phyloP scores from a whole-genome alignment of 768 basidiomycete species.

The Artomyces pyxidatus region DNA sequence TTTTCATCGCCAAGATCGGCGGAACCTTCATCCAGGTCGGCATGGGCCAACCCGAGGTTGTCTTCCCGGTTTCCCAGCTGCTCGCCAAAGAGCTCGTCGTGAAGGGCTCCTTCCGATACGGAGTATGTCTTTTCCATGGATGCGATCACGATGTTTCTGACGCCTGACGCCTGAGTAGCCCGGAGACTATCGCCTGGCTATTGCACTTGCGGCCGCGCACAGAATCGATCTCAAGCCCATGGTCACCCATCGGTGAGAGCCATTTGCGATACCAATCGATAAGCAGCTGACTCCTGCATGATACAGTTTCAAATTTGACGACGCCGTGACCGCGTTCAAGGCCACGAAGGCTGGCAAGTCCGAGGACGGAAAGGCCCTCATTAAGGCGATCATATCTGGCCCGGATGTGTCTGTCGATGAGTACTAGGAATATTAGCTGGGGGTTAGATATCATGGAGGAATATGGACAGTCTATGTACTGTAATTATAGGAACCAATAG shows the following conservation, averaged over 20 bases:
- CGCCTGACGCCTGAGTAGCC: conserved; percentile 35
- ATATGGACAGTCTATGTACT: no score
- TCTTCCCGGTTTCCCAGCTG: conserved; percentile 61
- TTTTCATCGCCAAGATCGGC: conserved; percentile 67
- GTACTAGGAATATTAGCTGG: no score
- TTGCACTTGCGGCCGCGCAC: conserved; percentile 74
- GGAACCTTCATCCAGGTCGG: conserved; percentile 80
- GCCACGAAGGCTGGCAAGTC: conserved; percentile 76
- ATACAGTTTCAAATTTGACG: conserved; percentile 61
- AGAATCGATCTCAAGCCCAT: conserved; percentile 83
- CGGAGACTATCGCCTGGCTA: conserved; percentile 79
- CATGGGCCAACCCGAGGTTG: conserved; percentile 74
- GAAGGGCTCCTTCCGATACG: conserved; percentile 92
- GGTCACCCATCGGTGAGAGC: conserved; percentile 72
- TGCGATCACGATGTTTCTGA: neutral
- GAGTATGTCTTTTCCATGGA: conserved; percentile 34
- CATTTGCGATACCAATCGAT: neutral
- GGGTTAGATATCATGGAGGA: no score
- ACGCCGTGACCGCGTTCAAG: conserved; percentile 75
- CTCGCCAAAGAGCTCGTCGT: conserved; percentile 73
- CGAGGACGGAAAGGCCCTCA: conserved; percentile 78
- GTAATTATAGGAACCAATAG: no score
- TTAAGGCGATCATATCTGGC: conserved; percentile 85
- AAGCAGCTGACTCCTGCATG: neutral
- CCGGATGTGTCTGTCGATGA: conserved; percentile 49